Base-by-base conservation (phyloP, 2,329 filamentous ascomycete genomes). In the Pyrenochaeta sp. region DNA sequence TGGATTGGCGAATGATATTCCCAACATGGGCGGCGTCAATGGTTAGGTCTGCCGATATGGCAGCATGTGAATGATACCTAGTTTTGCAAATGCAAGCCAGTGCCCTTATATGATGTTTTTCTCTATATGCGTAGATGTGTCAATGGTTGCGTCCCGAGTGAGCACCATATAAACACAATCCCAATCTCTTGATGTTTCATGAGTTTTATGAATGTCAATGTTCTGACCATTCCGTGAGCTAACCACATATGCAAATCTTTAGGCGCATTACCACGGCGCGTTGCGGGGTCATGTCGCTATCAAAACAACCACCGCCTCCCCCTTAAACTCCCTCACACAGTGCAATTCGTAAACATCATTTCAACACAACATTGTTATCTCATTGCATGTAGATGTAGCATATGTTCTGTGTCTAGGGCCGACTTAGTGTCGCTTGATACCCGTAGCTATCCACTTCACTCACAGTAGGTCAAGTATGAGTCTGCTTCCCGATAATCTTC, bases 61-160 rank as follows among this genome's bases (percentile, higher is more conserved):
- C 67, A 74, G 71, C 68, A 63, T 65, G 69, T 72, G 67, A 75
- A 75, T 75, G 72, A 74, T 72, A 75, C 69, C 72, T 74, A 75
- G 65, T 71, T 71, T 72, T 73, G 65, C 63, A 68, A 75, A 73
- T 73, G 69, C 66, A 72, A 73, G 58, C 67, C 66, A 63, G 64
- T 70, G 65, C 67, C 67, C 64, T 57, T 62, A 60, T 62, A 52
- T 3, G 25, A 44, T 44, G 5, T 10, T 25, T 24, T 15, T 5
- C 28, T 10, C 10, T n/a, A 5, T 13, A 39, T 8, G 19, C 15
- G 36, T 13, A 5, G 9, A 39, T 6, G 36, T 39, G 36, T 19
- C 36, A 36, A 12, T 36, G 34, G 34, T 12, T 36, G 34, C 34
- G 34, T 36, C 19, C 19, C 19, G 19, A 19, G 19, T 19, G 19